Conservation (phyloP, 2,329 filamentous ascomycete genomes). For the Lecanoromycetidae sp. region DNA sequence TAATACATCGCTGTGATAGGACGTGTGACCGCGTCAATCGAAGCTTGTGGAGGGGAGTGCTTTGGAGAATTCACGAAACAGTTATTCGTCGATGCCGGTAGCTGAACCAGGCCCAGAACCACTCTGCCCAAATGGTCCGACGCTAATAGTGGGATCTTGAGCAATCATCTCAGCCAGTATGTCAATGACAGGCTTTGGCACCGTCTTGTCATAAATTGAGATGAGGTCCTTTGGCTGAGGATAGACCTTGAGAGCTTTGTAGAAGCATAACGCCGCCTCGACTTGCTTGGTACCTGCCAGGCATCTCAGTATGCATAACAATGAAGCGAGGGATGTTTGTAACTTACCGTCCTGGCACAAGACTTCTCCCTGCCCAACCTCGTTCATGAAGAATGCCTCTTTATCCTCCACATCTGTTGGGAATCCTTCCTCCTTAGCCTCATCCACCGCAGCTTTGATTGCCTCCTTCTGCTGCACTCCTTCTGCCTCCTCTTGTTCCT, state of each 20-base stretch:
- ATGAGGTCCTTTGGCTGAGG: conserved; percentile 87
- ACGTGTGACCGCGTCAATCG: neutral
- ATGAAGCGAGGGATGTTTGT: no score
- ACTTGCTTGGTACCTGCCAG: conserved; percentile 37
- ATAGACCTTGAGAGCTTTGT: conserved; percentile 98
- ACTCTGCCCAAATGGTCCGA: conserved; percentile 31
- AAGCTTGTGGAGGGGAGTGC: neutral
- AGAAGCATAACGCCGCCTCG: conserved; percentile 88
- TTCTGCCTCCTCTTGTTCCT: conserved; percentile 36
- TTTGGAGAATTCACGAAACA: neutral
- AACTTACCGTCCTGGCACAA: conserved; percentile 67
- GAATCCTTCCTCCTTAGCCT: conserved; percentile 84
- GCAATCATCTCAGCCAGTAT: conserved; percentile 97
- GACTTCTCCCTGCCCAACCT: conserved; percentile 78
- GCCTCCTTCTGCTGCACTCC: conserved; percentile 43
- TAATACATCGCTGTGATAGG: neutral
- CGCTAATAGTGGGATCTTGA: conserved; percentile 62
- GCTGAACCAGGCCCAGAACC: conserved; percentile 8
- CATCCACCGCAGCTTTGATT: conserved; percentile 64
- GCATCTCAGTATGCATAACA: conserved; percentile 14
- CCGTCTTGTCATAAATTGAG: conserved; percentile 95
- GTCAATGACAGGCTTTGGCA: conserved; percentile 92
- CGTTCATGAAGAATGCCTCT: conserved; percentile 92
- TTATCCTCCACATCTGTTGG: conserved; percentile 82
- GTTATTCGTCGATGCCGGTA: conserved; percentile 10